These are phyloP conservation scores for Colletotrichum sublineola DNA, from an alignment of 2,329 filamentous ascomycete genomes.

Conservation along the genomic window DNA sequence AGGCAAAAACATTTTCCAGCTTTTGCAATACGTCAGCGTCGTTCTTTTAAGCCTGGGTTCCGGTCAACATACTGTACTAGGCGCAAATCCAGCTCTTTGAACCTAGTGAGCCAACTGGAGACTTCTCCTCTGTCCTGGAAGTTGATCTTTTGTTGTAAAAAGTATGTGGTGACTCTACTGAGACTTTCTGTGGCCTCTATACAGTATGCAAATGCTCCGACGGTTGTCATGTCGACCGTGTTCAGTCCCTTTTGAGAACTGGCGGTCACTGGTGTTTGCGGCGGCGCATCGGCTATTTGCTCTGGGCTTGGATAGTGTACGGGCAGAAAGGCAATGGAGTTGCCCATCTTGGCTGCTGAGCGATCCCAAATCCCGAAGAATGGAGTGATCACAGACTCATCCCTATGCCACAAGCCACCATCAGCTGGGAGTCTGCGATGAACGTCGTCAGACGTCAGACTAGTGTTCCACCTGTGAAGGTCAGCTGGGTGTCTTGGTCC, in stretches of 20 bases:
- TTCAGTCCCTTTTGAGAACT: conserved; percentile 26
- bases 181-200: conserved; percentile 62
- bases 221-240: conserved; percentile 51
- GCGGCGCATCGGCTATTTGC: conserved; percentile 39
- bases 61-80: conserved; percentile 54
- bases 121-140: conserved; percentile 55
- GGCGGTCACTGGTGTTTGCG: conserved; percentile 19
- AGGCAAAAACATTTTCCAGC: conserved; percentile 60
- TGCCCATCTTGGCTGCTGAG: conserved; percentile 55
- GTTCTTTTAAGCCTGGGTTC: not conserved
- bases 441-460: conserved; percentile 51
- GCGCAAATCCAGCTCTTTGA: conserved; percentile 62
- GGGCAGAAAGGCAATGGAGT: conserved; percentile 55
- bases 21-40: not conserved
- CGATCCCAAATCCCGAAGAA: conserved; percentile 62
- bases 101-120: conserved; percentile 59
- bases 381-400: conserved; percentile 55
- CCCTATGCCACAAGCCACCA: conserved; percentile 56
- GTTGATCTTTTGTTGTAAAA: conserved; percentile 59
- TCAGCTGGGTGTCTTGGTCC: not conserved
- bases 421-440: conserved; percentile 52
- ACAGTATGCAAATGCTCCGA: conserved; percentile 62
- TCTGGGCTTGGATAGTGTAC: conserved; percentile 49
- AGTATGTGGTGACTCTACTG: conserved; percentile 59
- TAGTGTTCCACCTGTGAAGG: conserved; percentile 50